phyloP scores from a whole-genome alignment of 352 stramenopile genomes.

The Plasmopara muralis region DNA sequence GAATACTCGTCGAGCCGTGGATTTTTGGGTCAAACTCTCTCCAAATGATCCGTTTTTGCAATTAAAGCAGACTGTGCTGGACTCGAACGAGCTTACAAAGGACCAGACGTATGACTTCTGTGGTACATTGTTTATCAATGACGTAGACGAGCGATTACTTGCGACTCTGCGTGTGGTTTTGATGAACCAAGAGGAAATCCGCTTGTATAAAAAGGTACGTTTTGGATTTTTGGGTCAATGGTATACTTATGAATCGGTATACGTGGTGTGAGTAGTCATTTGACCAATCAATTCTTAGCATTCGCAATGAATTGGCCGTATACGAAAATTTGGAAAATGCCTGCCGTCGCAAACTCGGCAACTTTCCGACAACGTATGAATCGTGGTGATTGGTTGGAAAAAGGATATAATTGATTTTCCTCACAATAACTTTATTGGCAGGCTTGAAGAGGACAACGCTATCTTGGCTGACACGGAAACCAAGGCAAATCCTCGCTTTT shows the following conservation, averaged over 20 bases:
- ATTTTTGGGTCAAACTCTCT: conserved; percentile 72
- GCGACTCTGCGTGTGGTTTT: conserved; percentile 52
- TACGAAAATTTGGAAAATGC: conserved; percentile 42
- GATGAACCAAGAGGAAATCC: conserved; percentile 50
- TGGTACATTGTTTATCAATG: conserved; percentile 43
- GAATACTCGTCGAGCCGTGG: conserved; percentile 39
- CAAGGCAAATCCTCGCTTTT: conserved; percentile 15
- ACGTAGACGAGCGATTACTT: conserved; percentile 54
- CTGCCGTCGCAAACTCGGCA: conserved; percentile 36
- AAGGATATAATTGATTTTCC: neutral
- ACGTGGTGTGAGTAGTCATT: conserved; percentile 28
- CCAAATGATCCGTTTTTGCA: conserved; percentile 41
- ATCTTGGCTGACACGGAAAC: conserved; percentile 21
- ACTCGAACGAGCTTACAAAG: conserved; percentile 45
- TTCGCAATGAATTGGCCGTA: conserved; percentile 48
- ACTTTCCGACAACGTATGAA: conserved; percentile 45
- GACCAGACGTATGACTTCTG: conserved; percentile 70
- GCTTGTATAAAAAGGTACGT: conserved; percentile 37
- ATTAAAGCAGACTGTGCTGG: conserved; percentile 58
- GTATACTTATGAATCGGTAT: neutral
- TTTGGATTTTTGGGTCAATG: neutral
- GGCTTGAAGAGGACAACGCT: conserved; percentile 39
- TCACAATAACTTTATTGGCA: conserved; percentile 7
- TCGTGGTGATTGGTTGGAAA: neutral
- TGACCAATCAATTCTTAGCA: conserved; percentile 31